Evolutionary conservation across 192 early-diverging fungal species (phyloP).

Genomic region (Martensiomyces pterosporus): DNA sequence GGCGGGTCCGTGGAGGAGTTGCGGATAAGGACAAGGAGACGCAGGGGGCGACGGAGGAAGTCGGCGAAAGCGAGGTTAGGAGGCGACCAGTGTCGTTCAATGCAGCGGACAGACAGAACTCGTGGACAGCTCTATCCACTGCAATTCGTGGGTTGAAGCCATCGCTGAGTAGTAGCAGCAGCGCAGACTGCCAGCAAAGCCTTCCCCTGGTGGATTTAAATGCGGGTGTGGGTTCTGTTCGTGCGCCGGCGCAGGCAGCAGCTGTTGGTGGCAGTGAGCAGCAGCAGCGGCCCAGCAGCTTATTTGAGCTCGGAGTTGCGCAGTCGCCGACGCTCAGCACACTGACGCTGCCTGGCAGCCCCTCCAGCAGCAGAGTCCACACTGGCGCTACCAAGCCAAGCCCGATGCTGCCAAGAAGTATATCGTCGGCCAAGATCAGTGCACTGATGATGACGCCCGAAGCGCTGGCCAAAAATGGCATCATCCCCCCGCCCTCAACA

Average conservation of each 20-base stretch:
- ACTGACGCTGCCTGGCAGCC: background rate
- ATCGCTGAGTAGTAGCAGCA: no score
- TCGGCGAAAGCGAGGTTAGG: no score
- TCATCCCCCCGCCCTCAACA: constrained; percentile 31
- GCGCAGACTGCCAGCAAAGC: no score
- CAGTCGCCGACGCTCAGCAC: background rate
- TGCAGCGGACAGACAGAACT: constrained; percentile 1
- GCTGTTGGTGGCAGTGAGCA: no score
- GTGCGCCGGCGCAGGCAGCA: no score
- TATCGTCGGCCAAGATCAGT: constrained; percentile 22
- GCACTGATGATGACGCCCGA: constrained; percentile 35
- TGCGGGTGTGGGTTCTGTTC: no score
- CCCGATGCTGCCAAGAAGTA: constrained; percentile 8
- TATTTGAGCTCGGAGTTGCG: no score
- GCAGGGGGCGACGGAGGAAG: no score
- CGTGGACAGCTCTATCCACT: constrained; percentile 7
- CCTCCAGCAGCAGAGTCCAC: background rate
- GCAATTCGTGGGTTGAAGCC: constrained; percentile 10
- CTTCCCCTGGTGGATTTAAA: constrained; percentile 1
- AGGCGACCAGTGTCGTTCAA: background rate
- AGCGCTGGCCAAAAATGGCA: constrained; percentile 26
- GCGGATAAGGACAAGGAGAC: background rate
- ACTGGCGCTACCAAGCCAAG: no score
- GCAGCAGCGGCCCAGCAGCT: no score
- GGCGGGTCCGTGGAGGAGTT: no score